These are phyloP conservation scores for Colletotrichum gigasporum DNA, from an alignment of 2,329 filamentous ascomycete genomes.

Conservation along the genomic window DNA sequence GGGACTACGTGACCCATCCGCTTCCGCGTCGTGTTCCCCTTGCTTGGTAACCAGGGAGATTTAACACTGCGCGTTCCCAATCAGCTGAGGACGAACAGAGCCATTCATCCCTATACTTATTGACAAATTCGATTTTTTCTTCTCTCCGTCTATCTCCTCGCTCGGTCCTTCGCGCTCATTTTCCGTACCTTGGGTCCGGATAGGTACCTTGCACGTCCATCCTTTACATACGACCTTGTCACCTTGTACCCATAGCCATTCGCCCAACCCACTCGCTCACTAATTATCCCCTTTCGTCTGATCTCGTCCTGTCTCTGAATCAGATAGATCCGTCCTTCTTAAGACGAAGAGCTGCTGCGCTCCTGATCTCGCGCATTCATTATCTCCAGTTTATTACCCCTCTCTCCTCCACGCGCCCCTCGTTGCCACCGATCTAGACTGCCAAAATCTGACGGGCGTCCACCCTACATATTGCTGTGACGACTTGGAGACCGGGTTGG, in stretches of 20 bases:
- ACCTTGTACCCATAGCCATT: too few species aligned
- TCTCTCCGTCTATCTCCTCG: background rate
- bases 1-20: conserved; percentile 20
- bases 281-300: conserved; percentile 11
- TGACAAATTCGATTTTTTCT: conserved; percentile 15
- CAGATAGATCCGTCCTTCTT: background rate
- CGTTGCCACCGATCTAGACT: conserved; percentile 15
- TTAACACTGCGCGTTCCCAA: conserved; percentile 13
- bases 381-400: conserved; percentile 27
- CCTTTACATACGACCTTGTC: too few species aligned
- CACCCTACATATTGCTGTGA: background rate
- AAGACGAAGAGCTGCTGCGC: conserved; percentile 17
- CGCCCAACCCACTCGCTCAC: conserved; percentile 10
- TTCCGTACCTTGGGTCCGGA: background rate
- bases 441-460: conserved; percentile 17
- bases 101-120: conserved; percentile 8
- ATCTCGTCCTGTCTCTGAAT: background rate
- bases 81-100: conserved; percentile 26
- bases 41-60: conserved; percentile 28
- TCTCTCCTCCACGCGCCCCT: background rate
- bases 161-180: conserved; percentile 6
- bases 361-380: background rate
- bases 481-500: background rate
- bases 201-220: background rate
- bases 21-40: background rate